These are phyloP conservation scores for Nemophila menziesii DNA, from an alignment of 257 asterid species.

Conservation along the genomic window DNA sequence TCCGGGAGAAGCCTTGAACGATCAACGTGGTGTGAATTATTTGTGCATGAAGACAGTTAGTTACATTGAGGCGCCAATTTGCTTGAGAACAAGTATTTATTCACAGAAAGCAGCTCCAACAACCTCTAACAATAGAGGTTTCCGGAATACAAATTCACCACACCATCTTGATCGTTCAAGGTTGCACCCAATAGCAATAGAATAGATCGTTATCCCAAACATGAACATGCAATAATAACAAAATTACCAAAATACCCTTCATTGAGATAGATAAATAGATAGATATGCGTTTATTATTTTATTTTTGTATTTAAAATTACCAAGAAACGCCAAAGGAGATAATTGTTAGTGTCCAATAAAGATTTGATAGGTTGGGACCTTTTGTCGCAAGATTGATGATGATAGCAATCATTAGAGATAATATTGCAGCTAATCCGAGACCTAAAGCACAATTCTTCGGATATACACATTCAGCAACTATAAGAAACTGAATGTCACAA, in stretches of 20 bases:
- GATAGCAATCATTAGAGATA: slow-evolving; percentile 67
- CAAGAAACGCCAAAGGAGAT: slow-evolving; percentile 77
- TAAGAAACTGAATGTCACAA: slow-evolving; percentile 44
- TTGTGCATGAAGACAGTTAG: slow-evolving; percentile 89
- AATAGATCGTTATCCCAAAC: slow-evolving; percentile 63
- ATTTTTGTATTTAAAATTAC: no score
- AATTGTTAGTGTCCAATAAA: slow-evolving; percentile 64
- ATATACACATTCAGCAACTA: slow-evolving; percentile 64
- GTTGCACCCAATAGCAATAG: no score
- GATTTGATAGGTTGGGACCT: slow-evolving; percentile 46
- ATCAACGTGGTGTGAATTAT: slow-evolving; percentile 70
- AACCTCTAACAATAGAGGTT: neutral
- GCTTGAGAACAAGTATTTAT: slow-evolving; percentile 11
- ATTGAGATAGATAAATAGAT: neutral
- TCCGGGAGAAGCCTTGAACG: slow-evolving; percentile 93
- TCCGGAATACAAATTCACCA: neutral
- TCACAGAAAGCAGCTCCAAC: neutral
- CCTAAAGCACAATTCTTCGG: slow-evolving; percentile 84
- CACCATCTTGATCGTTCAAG: no score
- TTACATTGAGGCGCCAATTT: slow-evolving; percentile 63
- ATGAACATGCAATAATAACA: slow-evolving; percentile 61
- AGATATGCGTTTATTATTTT: neutral
- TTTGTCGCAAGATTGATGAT: slow-evolving; percentile 58
- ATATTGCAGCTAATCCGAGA: slow-evolving; percentile 74
- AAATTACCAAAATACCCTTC: neutral